phyloP scores from a whole-genome alignment of 2,329 filamentous ascomycete genomes.

The Thermothelomyces thermophilus region DNA sequence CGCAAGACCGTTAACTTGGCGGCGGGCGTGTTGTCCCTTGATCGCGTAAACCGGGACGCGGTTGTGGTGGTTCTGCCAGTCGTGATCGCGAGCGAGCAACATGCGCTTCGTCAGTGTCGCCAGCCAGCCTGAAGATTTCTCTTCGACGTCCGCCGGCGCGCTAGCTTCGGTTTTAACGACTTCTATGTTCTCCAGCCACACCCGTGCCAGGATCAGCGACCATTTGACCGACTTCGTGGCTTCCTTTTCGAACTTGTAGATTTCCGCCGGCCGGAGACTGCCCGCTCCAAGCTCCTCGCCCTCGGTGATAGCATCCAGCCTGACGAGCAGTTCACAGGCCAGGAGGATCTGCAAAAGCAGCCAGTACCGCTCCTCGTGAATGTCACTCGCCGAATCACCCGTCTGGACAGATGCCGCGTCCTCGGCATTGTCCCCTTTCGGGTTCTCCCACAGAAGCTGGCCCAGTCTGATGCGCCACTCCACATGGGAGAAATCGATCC shows the following conservation, averaged over 20 bases:
- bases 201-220: conserved; percentile 57
- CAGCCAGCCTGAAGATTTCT: conserved; percentile 43
- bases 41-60: conserved; percentile 40
- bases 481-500: conserved; percentile 68
- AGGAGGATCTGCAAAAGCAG: conserved; percentile 59
- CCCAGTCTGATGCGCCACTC: conserved; percentile 70
- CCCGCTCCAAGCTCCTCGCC: conserved; percentile 50
- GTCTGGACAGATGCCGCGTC: conserved; percentile 48
- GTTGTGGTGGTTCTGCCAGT: conserved; percentile 33
- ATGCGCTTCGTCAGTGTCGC: conserved; percentile 51
- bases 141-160: conserved; percentile 27
- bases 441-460: conserved; percentile 61
- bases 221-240: conserved; percentile 58
- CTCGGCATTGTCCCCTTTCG: conserved; percentile 45
- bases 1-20: conserved; percentile 54
- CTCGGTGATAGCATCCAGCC: conserved; percentile 57
- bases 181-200: conserved; percentile 63
- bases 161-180: conserved; percentile 41
- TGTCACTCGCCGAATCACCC: conserved; percentile 41
- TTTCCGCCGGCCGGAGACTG: conserved; percentile 47
- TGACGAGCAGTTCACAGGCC: conserved; percentile 57
- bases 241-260: conserved; percentile 55
- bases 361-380: conserved; percentile 60
- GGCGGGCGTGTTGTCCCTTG: conserved; percentile 48
- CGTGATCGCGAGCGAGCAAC: conserved; percentile 36